phyloP scores from a whole-genome alignment of 2,329 filamentous ascomycete genomes.

The Ophidiomyces ophidiicola region DNA sequence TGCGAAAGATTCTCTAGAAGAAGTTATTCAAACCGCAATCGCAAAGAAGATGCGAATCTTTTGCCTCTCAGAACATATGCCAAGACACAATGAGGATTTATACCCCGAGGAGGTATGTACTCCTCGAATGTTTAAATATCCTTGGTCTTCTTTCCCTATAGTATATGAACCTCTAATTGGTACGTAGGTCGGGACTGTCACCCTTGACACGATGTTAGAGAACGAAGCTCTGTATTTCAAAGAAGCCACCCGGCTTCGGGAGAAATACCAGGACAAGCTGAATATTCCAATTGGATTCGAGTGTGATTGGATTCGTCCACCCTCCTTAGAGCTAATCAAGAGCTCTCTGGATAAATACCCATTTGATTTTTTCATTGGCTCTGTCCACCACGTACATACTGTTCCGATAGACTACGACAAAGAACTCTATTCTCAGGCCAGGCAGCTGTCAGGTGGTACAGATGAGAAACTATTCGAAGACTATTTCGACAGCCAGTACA shows the following conservation, averaged over 20 bases:
- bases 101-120: slow-evolving; percentile 73
- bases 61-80: slow-evolving; percentile 91
- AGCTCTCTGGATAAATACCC: slow-evolving; percentile 47
- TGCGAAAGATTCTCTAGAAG: slow-evolving; percentile 72
- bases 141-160: neutral
- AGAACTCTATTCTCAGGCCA: slow-evolving; percentile 53
- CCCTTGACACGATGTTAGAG: slow-evolving; percentile 29
- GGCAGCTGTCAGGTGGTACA: slow-evolving; percentile 43
- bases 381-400: slow-evolving; percentile 76
- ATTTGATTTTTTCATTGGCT: slow-evolving; percentile 86
- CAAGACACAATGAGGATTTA: slow-evolving; percentile 62
- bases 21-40: slow-evolving; percentile 69
- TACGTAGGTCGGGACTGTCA: slow-evolving; percentile 3
- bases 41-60: slow-evolving; percentile 67
- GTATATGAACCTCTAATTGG: neutral
- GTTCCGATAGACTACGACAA: slow-evolving; percentile 81
- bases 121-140: neutral
- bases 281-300: slow-evolving; percentile 82
- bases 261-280: slow-evolving; percentile 58
- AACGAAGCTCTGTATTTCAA: slow-evolving; percentile 52
- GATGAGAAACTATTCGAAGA: slow-evolving; percentile 65
- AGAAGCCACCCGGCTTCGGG: slow-evolving; percentile 62
- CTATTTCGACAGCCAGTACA: slow-evolving; percentile 79
- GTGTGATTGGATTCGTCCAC: slow-evolving; percentile 75
- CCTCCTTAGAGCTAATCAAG: slow-evolving; percentile 48